Percentiles rank a stretch among this genome's conserved stretches.
Evolutionary conservation across 805 yeast species (phyloP).

Genomic region (Starmerella scarabaei): DNA sequence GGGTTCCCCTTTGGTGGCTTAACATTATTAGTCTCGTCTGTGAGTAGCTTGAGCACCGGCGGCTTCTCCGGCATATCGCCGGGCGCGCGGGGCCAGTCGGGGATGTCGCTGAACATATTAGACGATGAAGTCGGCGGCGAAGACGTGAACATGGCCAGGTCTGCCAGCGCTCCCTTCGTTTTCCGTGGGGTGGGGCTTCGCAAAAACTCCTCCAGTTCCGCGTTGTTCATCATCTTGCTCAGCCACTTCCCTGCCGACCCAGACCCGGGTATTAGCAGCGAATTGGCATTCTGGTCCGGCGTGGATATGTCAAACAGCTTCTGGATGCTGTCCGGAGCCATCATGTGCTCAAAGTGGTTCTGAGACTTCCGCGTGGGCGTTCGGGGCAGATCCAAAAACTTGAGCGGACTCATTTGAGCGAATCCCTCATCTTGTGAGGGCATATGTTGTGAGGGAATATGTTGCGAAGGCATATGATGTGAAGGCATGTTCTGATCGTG

Average conservation of each 20-base stretch:
- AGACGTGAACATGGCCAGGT: constrained; percentile 10
- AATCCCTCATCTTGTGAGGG: too few relatives aligned
- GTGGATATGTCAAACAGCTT: constrained; percentile 14
- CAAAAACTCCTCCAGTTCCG: constrained; percentile 13
- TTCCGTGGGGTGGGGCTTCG: constrained; percentile 15
- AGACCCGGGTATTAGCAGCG: constrained; percentile 10
- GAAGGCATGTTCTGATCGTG: neutral
- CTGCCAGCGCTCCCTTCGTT: neutral
- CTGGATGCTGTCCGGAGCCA: constrained; percentile 16
- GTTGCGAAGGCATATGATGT: too few relatives aligned
- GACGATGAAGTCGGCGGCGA: constrained; percentile 19
- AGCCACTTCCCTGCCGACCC: constrained; percentile 18
- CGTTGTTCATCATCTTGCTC: constrained; percentile 10
- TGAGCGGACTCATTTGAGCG: neutral
- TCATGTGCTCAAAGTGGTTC: neutral
- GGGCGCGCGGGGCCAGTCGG: constrained; percentile 10
- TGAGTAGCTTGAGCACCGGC: neutral
- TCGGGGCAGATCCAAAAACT: constrained; percentile 3
- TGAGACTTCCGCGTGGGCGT: constrained; percentile 6
- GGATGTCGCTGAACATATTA: constrained; percentile 15
- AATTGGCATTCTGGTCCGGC: constrained; percentile 8
- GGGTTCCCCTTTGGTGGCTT: neutral
- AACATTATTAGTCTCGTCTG: neutral
- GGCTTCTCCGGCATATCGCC: neutral
- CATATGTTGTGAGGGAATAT: too few relatives aligned